These are phyloP conservation scores for Cytospora piceicola DNA, from an alignment of 2,329 filamentous ascomycete genomes.

Conservation along the genomic window DNA sequence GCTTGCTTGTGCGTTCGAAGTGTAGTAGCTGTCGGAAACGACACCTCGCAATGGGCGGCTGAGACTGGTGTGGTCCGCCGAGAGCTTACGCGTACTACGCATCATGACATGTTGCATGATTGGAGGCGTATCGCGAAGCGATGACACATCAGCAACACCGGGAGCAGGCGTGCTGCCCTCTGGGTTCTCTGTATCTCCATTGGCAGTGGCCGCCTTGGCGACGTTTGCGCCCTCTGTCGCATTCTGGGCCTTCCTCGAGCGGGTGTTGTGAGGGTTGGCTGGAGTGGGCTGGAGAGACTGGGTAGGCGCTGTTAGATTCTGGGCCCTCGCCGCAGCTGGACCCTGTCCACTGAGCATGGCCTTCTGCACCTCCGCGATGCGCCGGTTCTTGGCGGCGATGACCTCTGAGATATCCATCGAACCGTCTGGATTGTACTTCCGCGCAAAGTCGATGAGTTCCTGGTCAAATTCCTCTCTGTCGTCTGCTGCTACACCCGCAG, in stretches of 20 bases:
- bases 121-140: background rate
- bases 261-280: constrained; percentile 12
- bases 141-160: background rate
- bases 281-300: background rate
- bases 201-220: background rate
- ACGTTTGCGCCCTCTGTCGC: background rate
- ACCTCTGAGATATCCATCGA: constrained; percentile 4
- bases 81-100: constrained; percentile 10
- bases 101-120: constrained; percentile 6
- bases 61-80: background rate
- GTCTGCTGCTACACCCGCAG: constrained; percentile 15
- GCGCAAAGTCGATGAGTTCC: background rate
- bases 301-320: background rate
- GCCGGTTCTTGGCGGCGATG: constrained; percentile 5
- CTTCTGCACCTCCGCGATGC: constrained; percentile 9
- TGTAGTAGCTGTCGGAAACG: constrained; percentile 1
- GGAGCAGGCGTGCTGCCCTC: constrained; percentile 1
- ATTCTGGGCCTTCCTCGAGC: constrained; percentile 5
- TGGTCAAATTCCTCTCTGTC: constrained; percentile 14
- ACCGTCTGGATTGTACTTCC: background rate
- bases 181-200: background rate
- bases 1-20: background rate
- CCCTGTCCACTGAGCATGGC: constrained; percentile 8
- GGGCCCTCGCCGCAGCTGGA: constrained; percentile 13
- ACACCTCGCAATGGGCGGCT: constrained; percentile 8